phyloP scores from a whole-genome alignment of 73 alveolate genomes.

The Paramecium tetraurelia region DNA sequence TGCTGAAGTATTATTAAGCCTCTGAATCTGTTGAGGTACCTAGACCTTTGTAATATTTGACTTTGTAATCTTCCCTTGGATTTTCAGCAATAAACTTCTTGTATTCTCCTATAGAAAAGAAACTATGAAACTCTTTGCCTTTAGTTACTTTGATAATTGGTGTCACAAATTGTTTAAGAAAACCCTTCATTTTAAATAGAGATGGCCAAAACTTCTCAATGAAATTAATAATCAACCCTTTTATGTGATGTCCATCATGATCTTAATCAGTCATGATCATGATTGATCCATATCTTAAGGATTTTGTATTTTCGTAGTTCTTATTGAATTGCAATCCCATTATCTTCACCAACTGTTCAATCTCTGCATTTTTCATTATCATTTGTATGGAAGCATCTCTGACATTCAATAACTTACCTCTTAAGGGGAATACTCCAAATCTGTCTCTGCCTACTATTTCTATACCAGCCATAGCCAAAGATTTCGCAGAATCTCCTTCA shows the following conservation, averaged over 20 bases:
- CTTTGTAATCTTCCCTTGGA: constrained; percentile 79
- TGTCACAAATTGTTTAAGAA: constrained; percentile 97
- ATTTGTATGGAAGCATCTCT: constrained; percentile 91
- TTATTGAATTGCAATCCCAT: constrained; percentile 93
- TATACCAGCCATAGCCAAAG: constrained; percentile 98
- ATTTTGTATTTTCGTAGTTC: constrained; percentile 85
- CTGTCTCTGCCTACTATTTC: constrained; percentile 98
- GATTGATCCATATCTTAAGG: constrained; percentile 96
- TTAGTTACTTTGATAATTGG: constrained; percentile 98
- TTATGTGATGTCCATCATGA: constrained; percentile 99
- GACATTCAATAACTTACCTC: constrained; percentile 98
- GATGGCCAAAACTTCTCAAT: constrained; percentile 99
- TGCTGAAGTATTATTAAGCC: constrained; percentile 96
- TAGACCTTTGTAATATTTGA: constrained; percentile 99
- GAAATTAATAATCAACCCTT: constrained; percentile 98
- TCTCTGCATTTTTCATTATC: constrained; percentile 93
- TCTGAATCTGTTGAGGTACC: constrained; percentile 99
- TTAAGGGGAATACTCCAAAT: constrained; percentile 98
- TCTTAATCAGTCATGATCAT: constrained; percentile 99
- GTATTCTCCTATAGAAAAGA: constrained; percentile 96
- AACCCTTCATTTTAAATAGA: constrained; percentile 86
- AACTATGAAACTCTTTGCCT: constrained; percentile 77
- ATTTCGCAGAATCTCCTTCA: constrained; percentile 99
- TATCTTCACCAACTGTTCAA: constrained; percentile 93
- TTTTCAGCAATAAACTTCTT: constrained; percentile 84